Base-by-base conservation (phyloP, 768 basidiomycete genomes). In the Lentinula lateritia region DNA sequence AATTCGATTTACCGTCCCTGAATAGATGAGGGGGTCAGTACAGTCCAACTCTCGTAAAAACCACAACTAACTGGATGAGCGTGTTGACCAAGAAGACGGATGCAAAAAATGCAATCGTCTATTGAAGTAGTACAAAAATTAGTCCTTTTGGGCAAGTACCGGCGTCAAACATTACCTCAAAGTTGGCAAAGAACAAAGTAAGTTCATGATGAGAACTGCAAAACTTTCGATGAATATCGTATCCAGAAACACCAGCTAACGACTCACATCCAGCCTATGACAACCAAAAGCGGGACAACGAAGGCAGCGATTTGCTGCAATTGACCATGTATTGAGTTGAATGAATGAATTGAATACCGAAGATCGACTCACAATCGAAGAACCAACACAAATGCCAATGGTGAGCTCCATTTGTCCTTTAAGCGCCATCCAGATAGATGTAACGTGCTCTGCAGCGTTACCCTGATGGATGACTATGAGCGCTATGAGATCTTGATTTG, bases 81-180 rank as follows among this genome's bases (percentile, higher is more conserved):
- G 93, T 84, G 74, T 93, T 93, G 63, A 93, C 92, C 34, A 97
- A 85, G 59, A 96, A 73, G 28, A 96, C 92, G 2, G 93, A 92
- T 13, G 91, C 89, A 71, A 95, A 95, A 61, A 96, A 80, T 34
- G 84, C 75, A 62, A 95, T 84, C 5, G 95, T 97, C 85, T 90
- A 69, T 23, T 13, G 20, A 34, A n/a, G 13, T 28, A 28, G 12
- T 8, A 46, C 7, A 23, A 4, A 18, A n/a, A 43, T 18, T 48
- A 10, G 23, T 18, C 3, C 23, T 48, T 15, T 32, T 16, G 20
- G 10, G 45, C 9, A 34, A 4, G 16, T 43, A 5, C 15, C 2
- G 42, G 6, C 28, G 39, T 23, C 18, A 13, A 64, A 60, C 71
- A 8, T 48, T 61, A 88, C 89, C 83, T 95, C 92, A 69, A 94